These are phyloP conservation scores for Epichloe bromicola DNA, from an alignment of 2,329 filamentous ascomycete species.

Conservation along the genomic window DNA sequence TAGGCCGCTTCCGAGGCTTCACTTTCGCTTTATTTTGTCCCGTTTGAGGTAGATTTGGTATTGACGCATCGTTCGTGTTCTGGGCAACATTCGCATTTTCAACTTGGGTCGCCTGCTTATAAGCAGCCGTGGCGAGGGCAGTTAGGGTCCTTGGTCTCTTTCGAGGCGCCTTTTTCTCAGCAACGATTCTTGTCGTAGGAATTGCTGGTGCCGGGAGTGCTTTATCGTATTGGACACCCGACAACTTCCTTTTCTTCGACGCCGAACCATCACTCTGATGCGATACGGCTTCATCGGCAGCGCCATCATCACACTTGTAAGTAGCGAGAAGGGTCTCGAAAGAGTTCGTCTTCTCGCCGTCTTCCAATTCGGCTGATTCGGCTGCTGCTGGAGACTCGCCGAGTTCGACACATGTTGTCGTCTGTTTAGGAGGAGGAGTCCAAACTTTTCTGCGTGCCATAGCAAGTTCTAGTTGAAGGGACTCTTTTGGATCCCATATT, in stretches of 20 bases:
- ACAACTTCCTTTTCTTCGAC: not conserved
- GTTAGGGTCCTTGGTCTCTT: slow-evolving; percentile 71
- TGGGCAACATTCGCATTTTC: slow-evolving; percentile 11
- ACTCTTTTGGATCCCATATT: slow-evolving; percentile 11
- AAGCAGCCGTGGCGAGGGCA: slow-evolving; percentile 60
- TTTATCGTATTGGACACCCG: slow-evolving; percentile 2
- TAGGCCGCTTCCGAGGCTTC: slow-evolving; percentile 19
- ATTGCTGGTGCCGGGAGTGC: not conserved
- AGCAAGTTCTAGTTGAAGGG: slow-evolving; percentile 33
- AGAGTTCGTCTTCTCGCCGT: slow-evolving; percentile 13
- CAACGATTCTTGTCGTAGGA: slow-evolving; percentile 16
- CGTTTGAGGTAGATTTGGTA: slow-evolving; percentile 7
- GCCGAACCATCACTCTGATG: not conserved
- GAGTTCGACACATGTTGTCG: slow-evolving; percentile 15
- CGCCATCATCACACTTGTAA: slow-evolving; percentile 24
- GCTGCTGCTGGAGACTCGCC: slow-evolving; percentile 17
- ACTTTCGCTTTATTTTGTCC: slow-evolving; percentile 18
- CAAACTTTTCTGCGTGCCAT: slow-evolving; percentile 45
- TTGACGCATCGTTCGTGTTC: not conserved
- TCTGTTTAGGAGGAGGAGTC: slow-evolving; percentile 48
- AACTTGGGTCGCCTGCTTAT: slow-evolving; percentile 26
- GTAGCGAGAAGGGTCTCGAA: slow-evolving; percentile 32
- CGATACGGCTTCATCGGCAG: not conserved
- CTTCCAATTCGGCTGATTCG: slow-evolving; percentile 3
- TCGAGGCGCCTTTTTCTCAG: slow-evolving; percentile 41